A percentile compares a stretch with the other conserved stretches of the same genome.
phyloP scores from a whole-genome alignment of 2,329 filamentous ascomycete species.

The Pyrenochaeta sp. region DNA sequence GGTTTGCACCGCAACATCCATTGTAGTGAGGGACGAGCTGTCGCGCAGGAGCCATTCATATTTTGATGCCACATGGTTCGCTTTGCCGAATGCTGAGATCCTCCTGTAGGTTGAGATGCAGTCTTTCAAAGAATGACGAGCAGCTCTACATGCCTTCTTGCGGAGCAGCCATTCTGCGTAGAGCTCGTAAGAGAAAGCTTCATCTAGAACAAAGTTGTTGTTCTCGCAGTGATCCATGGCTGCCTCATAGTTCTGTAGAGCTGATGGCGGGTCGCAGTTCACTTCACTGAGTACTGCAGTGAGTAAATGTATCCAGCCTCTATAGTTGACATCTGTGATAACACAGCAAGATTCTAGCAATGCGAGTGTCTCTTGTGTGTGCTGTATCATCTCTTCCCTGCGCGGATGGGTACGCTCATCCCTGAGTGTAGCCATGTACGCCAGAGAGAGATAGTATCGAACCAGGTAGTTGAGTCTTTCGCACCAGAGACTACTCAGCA shows the following conservation, averaged over 20 bases:
- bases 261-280: constrained; percentile 58
- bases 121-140: constrained; percentile 72
- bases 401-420: constrained; percentile 48
- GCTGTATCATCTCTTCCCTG: constrained; percentile 58
- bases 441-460: constrained; percentile 53
- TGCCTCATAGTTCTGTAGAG: constrained; percentile 72
- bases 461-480: constrained; percentile 53
- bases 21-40: constrained; percentile 65
- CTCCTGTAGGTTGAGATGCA: constrained; percentile 72
- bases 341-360: constrained; percentile 70
- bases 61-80: constrained; percentile 70
- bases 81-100: constrained; percentile 73
- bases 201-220: constrained; percentile 72
- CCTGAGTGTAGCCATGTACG: constrained; percentile 50
- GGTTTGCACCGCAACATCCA: constrained; percentile 73
- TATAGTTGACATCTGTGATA: constrained; percentile 74
- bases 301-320: constrained; percentile 72
- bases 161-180: constrained; percentile 76
- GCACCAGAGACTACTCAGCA: constrained; percentile 54
- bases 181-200: constrained; percentile 75
- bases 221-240: constrained; percentile 75
- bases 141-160: constrained; percentile 70
- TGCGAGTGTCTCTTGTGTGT: constrained; percentile 64
- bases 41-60: constrained; percentile 72
- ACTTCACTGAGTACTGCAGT: constrained; percentile 74